These are phyloP conservation scores for Botrytis squamosa DNA, from an alignment of 2,329 filamentous ascomycete species.

Conservation along the genomic window DNA sequence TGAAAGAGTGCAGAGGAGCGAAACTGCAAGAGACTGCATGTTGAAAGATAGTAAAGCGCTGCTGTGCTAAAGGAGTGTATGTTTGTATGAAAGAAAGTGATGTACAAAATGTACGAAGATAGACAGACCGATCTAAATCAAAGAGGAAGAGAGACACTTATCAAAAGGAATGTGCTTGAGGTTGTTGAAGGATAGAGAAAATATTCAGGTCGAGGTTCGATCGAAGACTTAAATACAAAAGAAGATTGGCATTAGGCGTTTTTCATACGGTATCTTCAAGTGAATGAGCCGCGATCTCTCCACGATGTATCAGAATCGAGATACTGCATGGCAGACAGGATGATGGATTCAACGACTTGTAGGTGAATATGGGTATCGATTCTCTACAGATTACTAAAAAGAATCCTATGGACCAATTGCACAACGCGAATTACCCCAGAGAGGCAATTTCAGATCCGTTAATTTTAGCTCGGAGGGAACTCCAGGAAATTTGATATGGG, in stretches of 20 bases:
- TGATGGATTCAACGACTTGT: background rate
- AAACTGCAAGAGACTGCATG: slow-evolving; percentile 12
- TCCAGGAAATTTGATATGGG: background rate
- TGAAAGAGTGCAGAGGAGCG: background rate
- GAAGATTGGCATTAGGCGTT: background rate
- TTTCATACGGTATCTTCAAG: background rate
- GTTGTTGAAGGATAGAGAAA: background rate
- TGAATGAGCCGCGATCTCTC: background rate
- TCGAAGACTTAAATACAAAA: background rate
- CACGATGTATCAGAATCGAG: background rate
- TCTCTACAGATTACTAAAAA: too few relatives aligned
- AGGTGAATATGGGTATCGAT: background rate
- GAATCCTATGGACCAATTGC: background rate
- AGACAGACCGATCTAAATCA: background rate
- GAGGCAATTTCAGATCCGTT: background rate
- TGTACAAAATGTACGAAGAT: background rate
- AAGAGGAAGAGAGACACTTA: background rate
- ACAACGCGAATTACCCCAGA: background rate
- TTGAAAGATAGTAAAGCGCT: background rate
- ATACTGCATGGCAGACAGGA: background rate
- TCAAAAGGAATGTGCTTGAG: background rate
- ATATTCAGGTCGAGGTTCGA: background rate
- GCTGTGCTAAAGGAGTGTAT: background rate
- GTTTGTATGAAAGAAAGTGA: background rate
- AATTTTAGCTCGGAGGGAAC: background rate